Conservation (phyloP, 371 early-diverging fungal genomes). For the Amoeboaphelidium protococcarum region DNA sequence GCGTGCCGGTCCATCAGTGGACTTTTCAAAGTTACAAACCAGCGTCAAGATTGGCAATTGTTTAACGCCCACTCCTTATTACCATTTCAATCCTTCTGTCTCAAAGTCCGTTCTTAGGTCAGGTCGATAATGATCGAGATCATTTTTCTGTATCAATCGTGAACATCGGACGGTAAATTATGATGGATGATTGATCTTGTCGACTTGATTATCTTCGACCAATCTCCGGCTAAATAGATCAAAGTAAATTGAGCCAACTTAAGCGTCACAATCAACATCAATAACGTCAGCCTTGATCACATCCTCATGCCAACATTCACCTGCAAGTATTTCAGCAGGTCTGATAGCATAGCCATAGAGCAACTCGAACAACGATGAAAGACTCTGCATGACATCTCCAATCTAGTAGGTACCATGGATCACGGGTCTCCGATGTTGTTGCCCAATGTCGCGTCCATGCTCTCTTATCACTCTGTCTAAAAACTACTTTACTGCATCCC, state of each 20-base stretch:
- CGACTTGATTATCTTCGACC: constrained; percentile 10
- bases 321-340: constrained; percentile 25
- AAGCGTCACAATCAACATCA: constrained; percentile 47
- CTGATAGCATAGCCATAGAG: constrained; percentile 62
- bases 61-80: too few species aligned
- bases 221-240: constrained; percentile 43
- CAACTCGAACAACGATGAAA: constrained; percentile 44
- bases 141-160: too few species aligned
- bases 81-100: too few species aligned
- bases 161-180: constrained; percentile 89
- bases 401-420: constrained; percentile 10
- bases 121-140: too few species aligned
- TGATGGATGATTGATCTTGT: constrained; percentile 56
- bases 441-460: too few species aligned
- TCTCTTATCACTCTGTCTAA: too few species aligned
- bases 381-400: constrained; percentile 58
- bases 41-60: too few species aligned
- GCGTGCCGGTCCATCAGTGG: too few species aligned
- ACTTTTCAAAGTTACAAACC: too few species aligned
- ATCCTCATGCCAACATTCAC: constrained; percentile 61
- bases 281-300: constrained; percentile 64
- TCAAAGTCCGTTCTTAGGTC: too few species aligned
- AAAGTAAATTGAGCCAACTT: constrained; percentile 72
- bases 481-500: too few species aligned
- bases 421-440: constrained; percentile 2